Evolutionary conservation across 345 rosid genomes (phyloP), one percentile per base, ranked within the genome.

Genomic region (Adansonia digitata): DNA sequence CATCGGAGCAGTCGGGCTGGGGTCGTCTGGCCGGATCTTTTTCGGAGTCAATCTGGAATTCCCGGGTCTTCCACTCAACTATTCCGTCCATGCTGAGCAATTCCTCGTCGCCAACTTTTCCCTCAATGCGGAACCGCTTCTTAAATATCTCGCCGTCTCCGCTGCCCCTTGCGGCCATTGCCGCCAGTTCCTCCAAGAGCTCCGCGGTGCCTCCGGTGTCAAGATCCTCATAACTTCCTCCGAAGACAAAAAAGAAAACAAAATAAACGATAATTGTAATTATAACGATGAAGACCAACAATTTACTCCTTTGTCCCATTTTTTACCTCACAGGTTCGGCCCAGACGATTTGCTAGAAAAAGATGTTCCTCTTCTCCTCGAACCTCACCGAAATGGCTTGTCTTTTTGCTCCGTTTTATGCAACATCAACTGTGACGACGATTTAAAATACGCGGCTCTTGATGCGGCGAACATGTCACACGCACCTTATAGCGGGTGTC

Each of bases 91-190:
- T 86, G 99, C 99, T 77, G 99, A 95, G 71, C 99, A 95, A 68
- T 93, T 93, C 84, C 97, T 95, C 83, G 68, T 93, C 80, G 91
- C 97, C 72, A 95, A 93, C 59, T 93, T 95, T 78, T 71, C 81
- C 35, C 85, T 95, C 87, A 84, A 93, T 82, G 81, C 73, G 20
- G 98, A 95, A 62, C 83, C 78, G 48, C 51, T 64, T 0, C 91
- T 93, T 83, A 65, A 68, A 6, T 80, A 31, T 87, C 9, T 95
- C 63, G 92, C 94, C 71, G 99, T 95, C 78, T 95, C 98, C 78
- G 75, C 92, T 83, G 93, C 99, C 39, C 99, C 99, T 0, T 95
- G 99, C 39, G 99, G 99, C 69, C 99, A 95, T 89, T 95, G 99
- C 91, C 99, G 99, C 67, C 99, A 95, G 35, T 95, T 95, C 82